Evolutionary conservation across 371 early-diverging fungal species (phyloP), one percentile per base, ranked within the genome.

Genomic region (Syncephalastrum contaminatum): DNA sequence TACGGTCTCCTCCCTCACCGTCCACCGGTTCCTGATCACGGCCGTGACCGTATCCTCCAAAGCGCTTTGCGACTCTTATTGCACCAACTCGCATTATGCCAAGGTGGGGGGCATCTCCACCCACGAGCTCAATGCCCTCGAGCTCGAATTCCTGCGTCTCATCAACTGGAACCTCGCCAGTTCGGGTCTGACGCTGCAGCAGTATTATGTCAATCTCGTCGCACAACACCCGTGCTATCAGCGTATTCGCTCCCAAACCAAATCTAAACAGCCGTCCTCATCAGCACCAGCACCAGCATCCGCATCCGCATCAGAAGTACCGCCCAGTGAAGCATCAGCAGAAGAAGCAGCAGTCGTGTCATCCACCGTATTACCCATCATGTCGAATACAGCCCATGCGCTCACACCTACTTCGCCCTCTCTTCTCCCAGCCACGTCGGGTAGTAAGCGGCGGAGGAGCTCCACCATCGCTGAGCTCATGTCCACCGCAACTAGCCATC

Each of bases 1-100:
- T 70, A 93, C 91, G n/a, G 88, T 97, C 36, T 92, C 93, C 0
- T 93, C 93, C 8, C 73, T 96, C 24, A 96, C 97, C 1, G 89
- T 90, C 8, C 97, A 97, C 70, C 88, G 98, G 48, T 96, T 97
- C 76, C 81, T 98, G 12, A 97, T 97, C 14, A 83, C 98, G 0
- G 94, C 95, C 6, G 83, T 94, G 10, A 94, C 94, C 0, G 86
- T 92, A 16, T 90, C 92, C 4, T 86, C 91, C 48, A 98, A 98
- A 69, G 89, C 90, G 1, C 60, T 93, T 45, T 91, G 91, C 59
- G 93, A 93, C 63, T 85, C 85, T 15, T 92, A 94, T 54, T 90
- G 91, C 61, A 92, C 92, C 48, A 93, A 92, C 64, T 75, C 87
- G 4, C 90, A 92, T 60, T 94, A 95, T 66, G 94, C 95, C 15